Evolutionary conservation across 1,284 basidiomycete species (phyloP).

Genomic region (Ganoderma sp.): DNA sequence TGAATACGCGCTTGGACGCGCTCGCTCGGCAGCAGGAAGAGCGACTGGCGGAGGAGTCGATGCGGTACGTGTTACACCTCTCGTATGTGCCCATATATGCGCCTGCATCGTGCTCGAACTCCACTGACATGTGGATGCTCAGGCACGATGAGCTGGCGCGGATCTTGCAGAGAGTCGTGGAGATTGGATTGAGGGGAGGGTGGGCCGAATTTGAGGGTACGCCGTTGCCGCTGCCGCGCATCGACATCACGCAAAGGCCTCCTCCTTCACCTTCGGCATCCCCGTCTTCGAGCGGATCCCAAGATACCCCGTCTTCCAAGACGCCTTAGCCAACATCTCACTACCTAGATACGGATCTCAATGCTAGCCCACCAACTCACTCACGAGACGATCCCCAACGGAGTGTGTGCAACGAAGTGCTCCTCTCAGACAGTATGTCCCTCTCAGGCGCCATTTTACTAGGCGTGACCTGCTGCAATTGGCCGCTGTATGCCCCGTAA

Average conservation of each 20-base stretch:
- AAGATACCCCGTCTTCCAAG: slow-evolving; percentile 6
- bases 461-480: too few relatives aligned
- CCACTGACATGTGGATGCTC: neutral
- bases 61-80: slow-evolving; percentile 48
- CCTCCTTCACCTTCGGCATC: slow-evolving; percentile 8
- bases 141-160: slow-evolving; percentile 71
- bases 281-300: slow-evolving; percentile 3
- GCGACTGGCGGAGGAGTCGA: slow-evolving; percentile 49
- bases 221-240: slow-evolving; percentile 55
- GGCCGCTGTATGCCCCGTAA: too few relatives aligned
- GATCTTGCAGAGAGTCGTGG: slow-evolving; percentile 73
- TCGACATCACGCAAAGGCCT: slow-evolving; percentile 41
- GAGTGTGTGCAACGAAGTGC: neutral
- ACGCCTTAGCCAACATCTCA: neutral
- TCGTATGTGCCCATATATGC: slow-evolving; percentile 18
- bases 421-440: too few relatives aligned
- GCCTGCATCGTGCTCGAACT: neutral
- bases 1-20: slow-evolving; percentile 53
- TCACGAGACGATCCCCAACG: neutral
- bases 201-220: slow-evolving; percentile 68
- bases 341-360: neutral
- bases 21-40: slow-evolving; percentile 55
- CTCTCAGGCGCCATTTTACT: too few relatives aligned
- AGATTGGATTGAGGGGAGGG: slow-evolving; percentile 72
- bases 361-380: neutral